Evolutionary conservation across 257 asterid genomes (phyloP), one percentile per base, ranked within the genome.

Genomic region (Solanum medicagineum): DNA sequence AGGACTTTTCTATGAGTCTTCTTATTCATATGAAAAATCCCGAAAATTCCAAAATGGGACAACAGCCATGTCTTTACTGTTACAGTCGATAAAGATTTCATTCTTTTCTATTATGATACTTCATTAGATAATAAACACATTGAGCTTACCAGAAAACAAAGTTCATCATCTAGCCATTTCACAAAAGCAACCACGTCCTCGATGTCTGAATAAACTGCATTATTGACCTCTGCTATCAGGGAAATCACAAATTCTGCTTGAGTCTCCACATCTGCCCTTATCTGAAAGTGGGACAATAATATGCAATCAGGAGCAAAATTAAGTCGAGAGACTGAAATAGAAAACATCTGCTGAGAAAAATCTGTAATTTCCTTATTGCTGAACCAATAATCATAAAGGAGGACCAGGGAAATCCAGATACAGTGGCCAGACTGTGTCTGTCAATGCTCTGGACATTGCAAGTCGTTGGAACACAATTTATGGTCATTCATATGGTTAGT

Each of bases 131-230:
- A 20, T 73, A 44, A 51, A 16, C 20, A 49, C 1, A 75, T 65
- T 74, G 59, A 87, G 56, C 95, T 91, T 89, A 94, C 99, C 75
- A 95, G 97, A 90, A 94, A 95, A 91, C 97, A 90, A 51, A 95
- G 99, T 88, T 95, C 99, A 73, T 95, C 99, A 82, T 95, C 99
- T 49, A 95, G 94, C 99, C 99, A 95, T 92, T 94, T 93, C 60
- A 94, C 97, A 40, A 95, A 95, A 80, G 96, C 95, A 77, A 93
- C 94, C 1, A 95, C 97, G 14, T 95, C 97, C 83, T 95, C 98
- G 40, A 95, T 90, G 63, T 93, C 88, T 62, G 86, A 90, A 87
- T 91, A 95, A 82, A 88, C 92, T 55, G 96, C 97, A 85, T 86
- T 85, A 73, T 93, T 94, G 74, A 95, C 98, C 91, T 95, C 98